Evolutionary conservation across 108 stramenopile genomes (phyloP).

Genomic region (Nannochloropsis granulata): DNA sequence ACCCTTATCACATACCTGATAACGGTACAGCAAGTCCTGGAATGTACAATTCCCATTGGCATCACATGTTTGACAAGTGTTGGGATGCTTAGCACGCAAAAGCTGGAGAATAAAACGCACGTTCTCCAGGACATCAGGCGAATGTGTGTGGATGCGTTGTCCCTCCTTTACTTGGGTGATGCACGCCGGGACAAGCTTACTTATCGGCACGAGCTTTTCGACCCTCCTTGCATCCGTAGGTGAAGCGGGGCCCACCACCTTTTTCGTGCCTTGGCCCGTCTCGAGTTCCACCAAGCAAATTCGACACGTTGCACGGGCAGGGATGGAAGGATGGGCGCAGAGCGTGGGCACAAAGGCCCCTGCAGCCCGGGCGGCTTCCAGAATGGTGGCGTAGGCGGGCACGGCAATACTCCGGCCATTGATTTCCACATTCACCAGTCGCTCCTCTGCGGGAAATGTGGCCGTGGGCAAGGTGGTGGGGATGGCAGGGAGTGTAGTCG

Average conservation of each 20-base stretch:
- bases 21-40: constrained; percentile 33
- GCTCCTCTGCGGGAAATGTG: neutral
- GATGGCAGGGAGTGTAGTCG: no score
- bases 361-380: constrained; percentile 30
- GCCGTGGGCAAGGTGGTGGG: no score
- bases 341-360: constrained; percentile 39
- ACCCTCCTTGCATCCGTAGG: neutral
- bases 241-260: neutral
- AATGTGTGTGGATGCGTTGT: neutral
- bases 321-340: constrained; percentile 39
- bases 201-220: neutral
- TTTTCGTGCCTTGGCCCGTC: neutral
- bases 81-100: constrained; percentile 31
- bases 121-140: constrained; percentile 8
- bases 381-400: constrained; percentile 6
- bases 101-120: constrained; percentile 33
- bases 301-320: constrained; percentile 33
- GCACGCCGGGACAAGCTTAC: constrained; percentile 31
- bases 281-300: constrained; percentile 41
- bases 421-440: neutral
- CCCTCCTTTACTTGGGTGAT: constrained; percentile 29
- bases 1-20: constrained; percentile 8
- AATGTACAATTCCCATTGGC: constrained; percentile 36
- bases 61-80: constrained; percentile 38
- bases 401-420: neutral